Base-by-base conservation (phyloP, 495 filamentous ascomycete genomes). In the Lindgomyces ingoldianus region DNA sequence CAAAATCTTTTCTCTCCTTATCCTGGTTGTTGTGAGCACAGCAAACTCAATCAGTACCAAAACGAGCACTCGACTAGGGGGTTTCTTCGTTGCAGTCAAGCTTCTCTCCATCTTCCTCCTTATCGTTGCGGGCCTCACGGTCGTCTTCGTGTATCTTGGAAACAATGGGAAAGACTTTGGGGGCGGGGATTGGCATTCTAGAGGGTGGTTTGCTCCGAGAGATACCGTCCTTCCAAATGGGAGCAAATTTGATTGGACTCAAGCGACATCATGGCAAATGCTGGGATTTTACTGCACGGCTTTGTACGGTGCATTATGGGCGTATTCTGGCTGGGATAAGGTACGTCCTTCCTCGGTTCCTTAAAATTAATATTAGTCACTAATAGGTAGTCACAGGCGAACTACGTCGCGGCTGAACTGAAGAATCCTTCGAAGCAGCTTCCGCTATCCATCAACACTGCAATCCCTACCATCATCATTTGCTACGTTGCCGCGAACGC, bases 261-360 rank as follows among this genome's bases (percentile, higher is more conserved):
- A 57, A 4, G 24, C 83, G 22, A 67, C 73, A 4, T 57, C 62
- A 12, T 85, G 83, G 83, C 78, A 82, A 57, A 63, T 78, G 19
- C 73, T 84, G 48, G 83, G 83, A 0, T 78, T 83, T 61, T 79
- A 80, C 29, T 81, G 80, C 3, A 75, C 82, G 0, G 83, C 81
- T 0, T 59, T 84, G 1, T 84, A 84, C 63, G 83, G 77, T 0
- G 83, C 80, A 0, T 57, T 84, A 29, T 86, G 83, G 83, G 83
- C 80, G 3, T 86, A 84, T 55, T 81, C 78, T 1, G 83, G 83
- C 3, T 86, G 83, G 83, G 83, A 86, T 61, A 84, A 85, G 71
- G 82, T 83, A 57, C 69, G 76, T 58, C 45, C 6, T 45, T n/a
- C n/a, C n/a, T n/a, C n/a, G n/a, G n/a, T n/a, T n/a, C n/a, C n/a